These are phyloP conservation scores for Nitzschia sp. DNA, from an alignment of 108 stramenopile genomes.

Conservation along the genomic window DNA sequence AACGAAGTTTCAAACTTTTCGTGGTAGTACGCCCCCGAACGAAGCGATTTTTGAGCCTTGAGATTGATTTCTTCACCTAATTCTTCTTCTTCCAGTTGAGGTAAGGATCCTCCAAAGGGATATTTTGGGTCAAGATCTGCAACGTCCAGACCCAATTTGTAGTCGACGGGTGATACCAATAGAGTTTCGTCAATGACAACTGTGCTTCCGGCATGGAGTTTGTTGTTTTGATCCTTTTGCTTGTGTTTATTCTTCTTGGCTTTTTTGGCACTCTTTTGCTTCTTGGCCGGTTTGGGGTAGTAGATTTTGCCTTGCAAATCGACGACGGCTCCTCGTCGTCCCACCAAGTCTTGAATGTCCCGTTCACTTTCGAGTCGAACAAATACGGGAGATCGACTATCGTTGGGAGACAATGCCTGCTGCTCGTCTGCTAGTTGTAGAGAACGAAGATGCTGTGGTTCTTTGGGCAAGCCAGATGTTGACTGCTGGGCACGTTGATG, in stretches of 20 bases:
- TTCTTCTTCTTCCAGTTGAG: neutral
- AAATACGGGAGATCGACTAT: too few species aligned
- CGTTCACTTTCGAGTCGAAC: too few species aligned
- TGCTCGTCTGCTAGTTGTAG: too few species aligned
- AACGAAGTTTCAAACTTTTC: constrained; percentile 30
- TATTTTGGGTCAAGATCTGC: neutral
- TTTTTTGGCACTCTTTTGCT: neutral
- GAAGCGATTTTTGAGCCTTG: neutral
- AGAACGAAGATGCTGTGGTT: too few species aligned
- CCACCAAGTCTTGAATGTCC: too few species aligned
- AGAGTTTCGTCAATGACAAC: neutral
- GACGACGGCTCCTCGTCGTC: too few species aligned
- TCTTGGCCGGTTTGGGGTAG: neutral
- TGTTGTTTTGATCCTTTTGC: neutral
- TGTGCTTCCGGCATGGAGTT: neutral
- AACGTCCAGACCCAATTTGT: neutral
- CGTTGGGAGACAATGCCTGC: too few species aligned
- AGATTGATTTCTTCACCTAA: constrained; percentile 8
- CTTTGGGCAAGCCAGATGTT: too few species aligned
- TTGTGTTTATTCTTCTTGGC: neutral
- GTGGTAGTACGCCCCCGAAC: neutral
- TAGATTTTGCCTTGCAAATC: too few species aligned
- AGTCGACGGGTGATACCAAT: neutral
- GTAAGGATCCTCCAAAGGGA: constrained; percentile 8
- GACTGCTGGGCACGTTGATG: too few species aligned